A percentile compares a stretch with the other conserved stretches of the same genome.
Evolutionary conservation across 225 moss, liverwort and hornwort genomes (phyloP).

Genomic region (Sphagnum contortum): DNA sequence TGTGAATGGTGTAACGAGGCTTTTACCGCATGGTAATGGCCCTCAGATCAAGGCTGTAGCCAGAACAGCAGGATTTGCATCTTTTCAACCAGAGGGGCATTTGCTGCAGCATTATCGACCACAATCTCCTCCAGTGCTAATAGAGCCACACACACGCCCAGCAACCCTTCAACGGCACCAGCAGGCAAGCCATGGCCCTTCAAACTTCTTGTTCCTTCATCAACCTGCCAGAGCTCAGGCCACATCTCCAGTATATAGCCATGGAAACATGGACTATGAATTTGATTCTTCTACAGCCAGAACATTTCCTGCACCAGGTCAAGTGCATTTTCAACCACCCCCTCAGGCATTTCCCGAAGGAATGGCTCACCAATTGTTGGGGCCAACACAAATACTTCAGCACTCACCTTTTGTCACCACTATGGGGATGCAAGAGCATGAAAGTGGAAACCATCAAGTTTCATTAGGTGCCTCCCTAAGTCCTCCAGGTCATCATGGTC

Average conservation of each 20-base stretch:
- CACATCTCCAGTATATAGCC: constrained; percentile 18
- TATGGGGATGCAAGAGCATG: constrained; percentile 35
- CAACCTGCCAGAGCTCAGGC: constrained; percentile 29
- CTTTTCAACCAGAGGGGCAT: constrained; percentile 1
- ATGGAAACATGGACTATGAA: constrained; percentile 23
- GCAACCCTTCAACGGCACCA: constrained; percentile 16
- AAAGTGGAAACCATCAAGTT: constrained; percentile 22
- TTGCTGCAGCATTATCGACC: constrained; percentile 4
- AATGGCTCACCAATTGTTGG: constrained; percentile 29
- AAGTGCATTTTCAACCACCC: constrained; percentile 6
- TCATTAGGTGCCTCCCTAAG: constrained; percentile 18
- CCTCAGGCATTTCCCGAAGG: constrained; percentile 27
- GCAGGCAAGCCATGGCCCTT: constrained; percentile 14
- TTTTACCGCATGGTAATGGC: constrained; percentile 1
- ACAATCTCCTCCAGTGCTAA: constrained; percentile 17
- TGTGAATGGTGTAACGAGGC: constrained; percentile 3
- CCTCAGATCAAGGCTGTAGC: constrained; percentile 1
- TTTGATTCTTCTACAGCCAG: constrained; percentile 26
- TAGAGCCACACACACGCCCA: constrained; percentile 20
- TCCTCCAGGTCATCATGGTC: constrained; percentile 24
- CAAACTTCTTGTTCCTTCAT: constrained; percentile 23
- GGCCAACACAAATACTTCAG: constrained; percentile 46
- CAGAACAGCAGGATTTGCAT: background rate
- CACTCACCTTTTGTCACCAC: constrained; percentile 37
- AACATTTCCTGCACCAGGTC: constrained; percentile 17